Percentiles rank a stretch among this genome's conserved stretches.
These are phyloP conservation scores for Clathrus columnatus DNA, from an alignment of 768 basidiomycete genomes.

Conservation along the genomic window DNA sequence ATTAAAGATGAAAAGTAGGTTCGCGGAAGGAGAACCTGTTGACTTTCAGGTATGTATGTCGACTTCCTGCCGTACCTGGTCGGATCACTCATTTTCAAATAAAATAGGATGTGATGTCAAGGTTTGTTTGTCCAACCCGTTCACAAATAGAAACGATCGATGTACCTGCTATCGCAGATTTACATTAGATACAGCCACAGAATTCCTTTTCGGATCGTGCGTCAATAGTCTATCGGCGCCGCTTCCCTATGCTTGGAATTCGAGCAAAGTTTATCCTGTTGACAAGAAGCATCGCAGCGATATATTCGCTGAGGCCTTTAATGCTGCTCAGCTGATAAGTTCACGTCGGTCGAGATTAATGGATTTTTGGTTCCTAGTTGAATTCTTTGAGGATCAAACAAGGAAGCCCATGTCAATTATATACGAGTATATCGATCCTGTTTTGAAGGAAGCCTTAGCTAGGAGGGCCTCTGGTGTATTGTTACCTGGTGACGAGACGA, in stretches of 20 bases:
- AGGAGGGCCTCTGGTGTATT: slow-evolving; percentile 1
- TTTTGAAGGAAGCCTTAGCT: slow-evolving; percentile 12
- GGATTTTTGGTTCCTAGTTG: slow-evolving; percentile 14
- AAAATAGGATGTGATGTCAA: slow-evolving; percentile 5
- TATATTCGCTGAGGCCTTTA: not conserved
- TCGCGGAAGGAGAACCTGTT: slow-evolving; percentile 41
- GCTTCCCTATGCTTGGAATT: slow-evolving; percentile 44
- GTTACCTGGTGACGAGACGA: not conserved
- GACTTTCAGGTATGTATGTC: slow-evolving; percentile 43
- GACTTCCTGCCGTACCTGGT: slow-evolving; percentile 11
- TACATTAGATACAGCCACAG: slow-evolving; percentile 58
- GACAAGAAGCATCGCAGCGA: not conserved
- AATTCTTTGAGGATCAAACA: slow-evolving; percentile 13
- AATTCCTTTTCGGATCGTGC: slow-evolving; percentile 55
- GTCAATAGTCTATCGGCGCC: slow-evolving; percentile 43
- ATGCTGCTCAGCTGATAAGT: slow-evolving; percentile 1
- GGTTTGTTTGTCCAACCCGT: not conserved
- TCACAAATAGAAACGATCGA: not conserved
- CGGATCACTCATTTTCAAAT: not conserved
- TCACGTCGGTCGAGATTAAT: slow-evolving; percentile 1
- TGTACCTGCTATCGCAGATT: slow-evolving; percentile 47
- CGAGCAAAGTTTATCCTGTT: not conserved
- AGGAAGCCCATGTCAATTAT: slow-evolving; percentile 12
- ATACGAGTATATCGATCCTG: slow-evolving; percentile 11
- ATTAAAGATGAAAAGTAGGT: slow-evolving; percentile 36